phyloP scores from a whole-genome alignment of 1,284 basidiomycete species.

The Malassezia yamatoensis region DNA sequence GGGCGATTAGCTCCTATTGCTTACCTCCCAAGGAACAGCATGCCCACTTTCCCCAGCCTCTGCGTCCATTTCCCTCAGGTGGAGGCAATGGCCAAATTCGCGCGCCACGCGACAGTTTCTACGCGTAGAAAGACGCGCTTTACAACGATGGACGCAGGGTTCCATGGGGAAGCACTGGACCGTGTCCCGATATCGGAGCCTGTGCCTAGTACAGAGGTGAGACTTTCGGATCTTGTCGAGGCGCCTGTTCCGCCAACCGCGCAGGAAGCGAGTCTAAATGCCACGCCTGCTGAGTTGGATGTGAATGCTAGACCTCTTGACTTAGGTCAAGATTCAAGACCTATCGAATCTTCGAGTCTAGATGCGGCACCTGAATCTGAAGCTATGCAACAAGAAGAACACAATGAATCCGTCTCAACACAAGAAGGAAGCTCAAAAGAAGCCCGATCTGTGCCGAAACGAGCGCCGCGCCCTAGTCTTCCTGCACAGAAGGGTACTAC shows the following conservation, averaged over 20 bases:
- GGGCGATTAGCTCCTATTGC: not conserved
- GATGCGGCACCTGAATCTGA: too few relatives aligned
- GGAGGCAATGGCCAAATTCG: not conserved
- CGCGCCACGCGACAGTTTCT: constrained; percentile 4
- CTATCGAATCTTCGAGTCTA: too few relatives aligned
- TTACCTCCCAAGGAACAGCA: constrained; percentile 17
- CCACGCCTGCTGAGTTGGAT: too few relatives aligned
- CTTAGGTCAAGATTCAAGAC: not conserved
- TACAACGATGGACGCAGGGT: constrained; percentile 5
- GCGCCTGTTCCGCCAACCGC: not conserved
- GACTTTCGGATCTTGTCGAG: not conserved
- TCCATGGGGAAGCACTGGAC: too few relatives aligned
- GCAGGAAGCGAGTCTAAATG: too few relatives aligned
- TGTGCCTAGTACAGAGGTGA: not conserved
- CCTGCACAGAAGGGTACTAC: constrained; percentile 22
- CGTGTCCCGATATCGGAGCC: not conserved
- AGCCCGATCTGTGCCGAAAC: not conserved
- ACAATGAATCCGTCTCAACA: too few relatives aligned
- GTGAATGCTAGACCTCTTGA: not conserved
- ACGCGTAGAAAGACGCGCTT: constrained; percentile 1
- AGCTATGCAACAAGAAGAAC: too few relatives aligned
- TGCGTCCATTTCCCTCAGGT: not conserved
- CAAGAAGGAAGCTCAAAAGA: too few relatives aligned
- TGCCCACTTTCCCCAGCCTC: constrained; percentile 1
- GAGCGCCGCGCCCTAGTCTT: not conserved